These are phyloP conservation scores for Ceraceosorus bombacis DNA, from an alignment of 1,284 basidiomycete genomes.

Conservation along the genomic window DNA sequence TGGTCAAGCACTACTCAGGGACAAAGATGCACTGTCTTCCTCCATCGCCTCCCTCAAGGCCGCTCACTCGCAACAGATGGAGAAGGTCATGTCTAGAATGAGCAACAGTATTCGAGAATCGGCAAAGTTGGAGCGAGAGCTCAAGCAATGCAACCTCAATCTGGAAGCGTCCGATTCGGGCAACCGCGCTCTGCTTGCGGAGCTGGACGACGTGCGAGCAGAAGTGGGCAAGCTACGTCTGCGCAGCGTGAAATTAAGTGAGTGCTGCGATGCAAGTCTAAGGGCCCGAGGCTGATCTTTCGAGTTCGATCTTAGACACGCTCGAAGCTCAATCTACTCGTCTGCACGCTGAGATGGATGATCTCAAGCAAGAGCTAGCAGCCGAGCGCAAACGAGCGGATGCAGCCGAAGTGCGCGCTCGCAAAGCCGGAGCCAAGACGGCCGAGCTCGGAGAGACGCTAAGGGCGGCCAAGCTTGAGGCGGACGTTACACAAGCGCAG, in stretches of 20 bases:
- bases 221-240: slow-evolving; percentile 63
- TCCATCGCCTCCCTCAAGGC: slow-evolving; percentile 37
- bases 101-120: slow-evolving; percentile 33
- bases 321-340: slow-evolving; percentile 3
- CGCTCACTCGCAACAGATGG: slow-evolving; percentile 30
- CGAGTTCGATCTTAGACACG: slow-evolving; percentile 6
- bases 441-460: slow-evolving; percentile 23
- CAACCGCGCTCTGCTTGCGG: slow-evolving; percentile 65
- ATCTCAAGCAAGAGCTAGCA: slow-evolving; percentile 73
- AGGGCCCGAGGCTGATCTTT: too few relatives aligned
- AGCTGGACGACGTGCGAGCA: slow-evolving; percentile 68
- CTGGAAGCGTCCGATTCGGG: slow-evolving; percentile 73
- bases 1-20: slow-evolving; percentile 76
- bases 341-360: slow-evolving; percentile 63
- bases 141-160: slow-evolving; percentile 72
- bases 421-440: slow-evolving; percentile 49
- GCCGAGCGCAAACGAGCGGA: slow-evolving; percentile 64
- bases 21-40: slow-evolving; percentile 76
- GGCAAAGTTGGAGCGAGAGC: slow-evolving; percentile 55
- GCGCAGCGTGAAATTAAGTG: too few relatives aligned
- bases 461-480: slow-evolving; percentile 5
- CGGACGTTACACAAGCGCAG: not conserved
- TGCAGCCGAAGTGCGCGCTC: slow-evolving; percentile 62
- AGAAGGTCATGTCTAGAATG: slow-evolving; percentile 35
- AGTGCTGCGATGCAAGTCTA: too few relatives aligned